phyloP scores from a whole-genome alignment of 306 rosid species.

The Albizia julibrissin region DNA sequence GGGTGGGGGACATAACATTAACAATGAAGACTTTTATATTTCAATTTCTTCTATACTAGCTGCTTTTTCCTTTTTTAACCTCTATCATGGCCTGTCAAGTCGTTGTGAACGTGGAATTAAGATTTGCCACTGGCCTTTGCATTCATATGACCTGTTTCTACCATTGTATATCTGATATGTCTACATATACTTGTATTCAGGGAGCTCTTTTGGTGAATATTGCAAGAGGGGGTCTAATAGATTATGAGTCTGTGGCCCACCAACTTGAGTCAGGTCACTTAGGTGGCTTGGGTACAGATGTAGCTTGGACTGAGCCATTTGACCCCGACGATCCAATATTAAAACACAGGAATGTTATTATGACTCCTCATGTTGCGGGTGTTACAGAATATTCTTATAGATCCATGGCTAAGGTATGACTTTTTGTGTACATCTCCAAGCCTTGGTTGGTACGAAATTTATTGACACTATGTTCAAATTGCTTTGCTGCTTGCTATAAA shows the following conservation, averaged over 20 bases:
- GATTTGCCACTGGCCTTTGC: neutral
- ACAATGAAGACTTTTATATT: neutral
- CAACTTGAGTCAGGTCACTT: slow-evolving; percentile 69
- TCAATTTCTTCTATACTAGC: neutral
- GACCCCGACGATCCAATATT: slow-evolving; percentile 73
- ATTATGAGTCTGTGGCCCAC: slow-evolving; percentile 61
- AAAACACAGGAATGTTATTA: slow-evolving; percentile 65
- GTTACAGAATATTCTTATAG: slow-evolving; percentile 79
- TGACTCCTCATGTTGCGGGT: slow-evolving; percentile 93
- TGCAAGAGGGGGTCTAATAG: slow-evolving; percentile 73
- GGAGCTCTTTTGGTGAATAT: slow-evolving; percentile 82
- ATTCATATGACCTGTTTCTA: neutral
- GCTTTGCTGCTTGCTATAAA: neutral
- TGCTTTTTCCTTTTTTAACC: neutral
- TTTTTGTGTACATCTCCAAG: neutral
- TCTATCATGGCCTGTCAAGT: neutral
- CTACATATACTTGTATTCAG: slow-evolving; percentile 40
- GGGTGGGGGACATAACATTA: neutral
- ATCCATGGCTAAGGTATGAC: slow-evolving; percentile 80
- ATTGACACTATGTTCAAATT: neutral
- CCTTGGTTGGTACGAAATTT: neutral
- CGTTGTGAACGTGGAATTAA: neutral
- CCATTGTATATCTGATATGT: slow-evolving; percentile 3
- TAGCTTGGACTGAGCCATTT: slow-evolving; percentile 91
- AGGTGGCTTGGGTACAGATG: slow-evolving; percentile 89